A percentile compares a stretch with the other conserved stretches of the same genome.
phyloP scores from a whole-genome alignment of 2,329 filamentous ascomycete genomes.

The Sclerotinia sclerotiorum region DNA sequence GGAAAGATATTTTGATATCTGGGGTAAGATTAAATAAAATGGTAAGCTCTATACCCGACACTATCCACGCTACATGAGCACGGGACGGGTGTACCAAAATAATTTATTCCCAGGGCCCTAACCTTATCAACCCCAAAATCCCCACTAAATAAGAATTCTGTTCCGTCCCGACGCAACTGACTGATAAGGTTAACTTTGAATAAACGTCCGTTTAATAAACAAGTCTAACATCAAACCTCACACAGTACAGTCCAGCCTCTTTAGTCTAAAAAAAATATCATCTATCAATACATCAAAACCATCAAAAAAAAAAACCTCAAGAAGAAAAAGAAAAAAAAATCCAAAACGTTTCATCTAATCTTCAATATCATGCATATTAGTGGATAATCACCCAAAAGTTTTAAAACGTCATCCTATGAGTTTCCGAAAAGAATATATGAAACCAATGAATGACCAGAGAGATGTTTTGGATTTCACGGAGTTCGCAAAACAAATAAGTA shows the following conservation, averaged over 20 bases:
- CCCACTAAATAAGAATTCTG: too few relatives aligned
- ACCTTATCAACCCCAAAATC: too few relatives aligned
- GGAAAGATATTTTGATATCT: neutral
- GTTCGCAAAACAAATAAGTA: neutral
- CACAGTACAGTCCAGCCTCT: too few relatives aligned
- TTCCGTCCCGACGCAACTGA: too few relatives aligned
- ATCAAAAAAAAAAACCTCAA: too few relatives aligned
- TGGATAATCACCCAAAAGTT: neutral
- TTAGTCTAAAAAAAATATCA: neutral
- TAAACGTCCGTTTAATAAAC: too few relatives aligned
- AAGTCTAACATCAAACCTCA: too few relatives aligned
- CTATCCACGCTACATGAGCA: neutral
- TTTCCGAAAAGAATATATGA: neutral
- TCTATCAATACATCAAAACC: too few relatives aligned
- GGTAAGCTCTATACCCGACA: neutral
- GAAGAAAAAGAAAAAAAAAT: neutral
- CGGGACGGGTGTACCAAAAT: neutral
- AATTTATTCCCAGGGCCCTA: neutral
- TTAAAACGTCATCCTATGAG: neutral
- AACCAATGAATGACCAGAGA: neutral
- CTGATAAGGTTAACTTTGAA: too few relatives aligned
- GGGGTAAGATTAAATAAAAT: neutral
- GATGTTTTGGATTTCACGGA: neutral
- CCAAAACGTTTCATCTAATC: neutral
- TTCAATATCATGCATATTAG: neutral